A percentile compares a stretch with the other conserved stretches of the same genome.
phyloP scores from a whole-genome alignment of 202 grass and related monocot genomes.

The Zoysia matrella region DNA sequence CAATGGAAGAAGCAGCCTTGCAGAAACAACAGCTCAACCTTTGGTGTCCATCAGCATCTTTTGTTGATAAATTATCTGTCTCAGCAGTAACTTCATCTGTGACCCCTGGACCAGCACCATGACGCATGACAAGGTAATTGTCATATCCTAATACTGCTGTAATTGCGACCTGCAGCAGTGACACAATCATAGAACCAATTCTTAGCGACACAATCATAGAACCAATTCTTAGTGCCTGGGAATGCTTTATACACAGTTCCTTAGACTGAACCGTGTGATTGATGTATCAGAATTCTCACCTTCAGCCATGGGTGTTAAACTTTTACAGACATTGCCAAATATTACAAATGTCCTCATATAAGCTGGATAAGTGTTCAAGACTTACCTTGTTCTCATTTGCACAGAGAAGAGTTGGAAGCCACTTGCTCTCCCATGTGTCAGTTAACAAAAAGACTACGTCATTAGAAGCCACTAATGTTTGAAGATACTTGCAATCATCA shows the following conservation, averaged over 20 bases:
- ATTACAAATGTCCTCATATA: conserved; percentile 13
- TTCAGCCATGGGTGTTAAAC: conserved; percentile 1
- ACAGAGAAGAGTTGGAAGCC: conserved; percentile 90
- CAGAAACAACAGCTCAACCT: conserved; percentile 97
- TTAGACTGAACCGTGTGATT: conserved; percentile 13
- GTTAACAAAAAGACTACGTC: conserved; percentile 88
- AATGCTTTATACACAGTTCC: background rate
- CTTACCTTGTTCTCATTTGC: conserved; percentile 82
- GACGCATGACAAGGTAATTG: conserved; percentile 95
- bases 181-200: background rate
- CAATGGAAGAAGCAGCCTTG: conserved; percentile 59
- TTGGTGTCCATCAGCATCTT: conserved; percentile 41
- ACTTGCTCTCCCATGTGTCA: conserved; percentile 85
- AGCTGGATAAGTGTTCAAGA: conserved; percentile 21
- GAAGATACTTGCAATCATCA: conserved; percentile 74
- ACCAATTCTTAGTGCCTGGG: conserved; percentile 38
- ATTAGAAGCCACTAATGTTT: conserved; percentile 73
- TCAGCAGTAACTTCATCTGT: conserved; percentile 37
- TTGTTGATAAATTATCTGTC: conserved; percentile 44
- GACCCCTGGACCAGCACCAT: conserved; percentile 71
- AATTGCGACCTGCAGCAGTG: conserved; percentile 68
- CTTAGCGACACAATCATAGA: background rate
- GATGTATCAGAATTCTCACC: conserved; percentile 19
- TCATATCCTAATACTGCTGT: conserved; percentile 76
- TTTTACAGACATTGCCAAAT: conserved; percentile 10